phyloP scores from a whole-genome alignment of 2,329 filamentous ascomycete genomes.

The Aspergillus ochraceoroseus region DNA sequence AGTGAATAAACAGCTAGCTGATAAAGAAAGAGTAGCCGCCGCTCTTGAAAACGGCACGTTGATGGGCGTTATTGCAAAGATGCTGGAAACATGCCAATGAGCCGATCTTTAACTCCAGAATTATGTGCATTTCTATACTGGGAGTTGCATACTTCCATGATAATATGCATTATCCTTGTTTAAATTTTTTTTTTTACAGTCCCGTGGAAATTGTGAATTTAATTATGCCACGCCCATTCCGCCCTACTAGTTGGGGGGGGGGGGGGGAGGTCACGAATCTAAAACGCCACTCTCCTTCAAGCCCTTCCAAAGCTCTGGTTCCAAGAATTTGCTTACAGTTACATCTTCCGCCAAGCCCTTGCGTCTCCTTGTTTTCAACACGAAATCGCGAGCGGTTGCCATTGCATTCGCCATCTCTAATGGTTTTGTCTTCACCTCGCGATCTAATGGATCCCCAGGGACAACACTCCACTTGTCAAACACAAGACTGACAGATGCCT shows the following conservation, averaged over 20 bases:
- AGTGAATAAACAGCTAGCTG: conserved; percentile 91
- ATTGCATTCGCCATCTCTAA: conserved; percentile 83
- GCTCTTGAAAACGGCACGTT: conserved; percentile 90
- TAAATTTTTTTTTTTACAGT: no score
- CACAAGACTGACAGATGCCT: conserved; percentile 81
- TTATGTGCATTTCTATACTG: conserved; percentile 2
- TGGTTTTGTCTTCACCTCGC: conserved; percentile 72
- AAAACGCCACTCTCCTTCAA: conserved; percentile 84
- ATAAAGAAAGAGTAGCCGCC: conserved; percentile 94
- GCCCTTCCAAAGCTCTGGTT: conserved; percentile 85
- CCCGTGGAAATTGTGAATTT: no score
- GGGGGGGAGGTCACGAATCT: conserved; percentile 52
- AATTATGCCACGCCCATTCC: no score
- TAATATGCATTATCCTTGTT: neutral
- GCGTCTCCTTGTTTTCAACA: conserved; percentile 86
- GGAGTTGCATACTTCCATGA: neutral
- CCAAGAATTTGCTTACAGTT: conserved; percentile 90
- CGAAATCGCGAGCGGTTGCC: conserved; percentile 90
- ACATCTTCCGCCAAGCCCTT: conserved; percentile 96
- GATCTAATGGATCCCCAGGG: conserved; percentile 89
- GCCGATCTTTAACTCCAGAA: neutral
- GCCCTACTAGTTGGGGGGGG: no score
- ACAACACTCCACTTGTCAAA: conserved; percentile 97
- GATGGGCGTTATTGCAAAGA: conserved; percentile 82
- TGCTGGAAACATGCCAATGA: conserved; percentile 79